Evolutionary conservation across 2,329 filamentous ascomycete genomes (phyloP).

Genomic region (Cytospora piceae): DNA sequence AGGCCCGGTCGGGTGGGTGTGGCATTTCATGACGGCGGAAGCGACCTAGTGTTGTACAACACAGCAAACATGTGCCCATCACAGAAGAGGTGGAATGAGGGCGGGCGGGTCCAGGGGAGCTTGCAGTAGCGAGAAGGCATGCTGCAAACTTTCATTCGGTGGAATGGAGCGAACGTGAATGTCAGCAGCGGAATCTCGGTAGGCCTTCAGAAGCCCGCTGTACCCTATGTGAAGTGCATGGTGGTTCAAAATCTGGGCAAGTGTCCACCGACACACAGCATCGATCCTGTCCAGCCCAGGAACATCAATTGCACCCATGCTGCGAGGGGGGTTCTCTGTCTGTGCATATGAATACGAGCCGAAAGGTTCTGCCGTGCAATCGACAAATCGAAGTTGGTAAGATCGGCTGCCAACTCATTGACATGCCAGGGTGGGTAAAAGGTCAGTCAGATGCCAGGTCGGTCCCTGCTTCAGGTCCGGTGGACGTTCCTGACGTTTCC

Average conservation of each 20-base stretch:
- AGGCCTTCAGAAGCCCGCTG: no score
- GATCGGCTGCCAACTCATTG: neutral
- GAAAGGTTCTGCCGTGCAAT: neutral
- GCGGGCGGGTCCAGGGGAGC: neutral
- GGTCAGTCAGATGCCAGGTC: neutral
- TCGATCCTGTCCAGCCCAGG: neutral
- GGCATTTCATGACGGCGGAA: neutral
- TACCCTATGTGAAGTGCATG: no score
- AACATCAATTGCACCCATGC: neutral
- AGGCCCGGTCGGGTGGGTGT: neutral
- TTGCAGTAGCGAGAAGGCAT: slow-evolving; percentile 1
- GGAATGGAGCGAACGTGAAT: neutral
- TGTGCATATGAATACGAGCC: neutral
- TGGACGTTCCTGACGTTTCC: neutral
- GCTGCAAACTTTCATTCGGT: slow-evolving; percentile 12
- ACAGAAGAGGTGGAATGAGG: slow-evolving; percentile 4
- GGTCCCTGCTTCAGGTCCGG: neutral
- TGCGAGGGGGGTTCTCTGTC: neutral
- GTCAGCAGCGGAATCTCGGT: neutral
- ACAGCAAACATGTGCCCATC: slow-evolving; percentile 24
- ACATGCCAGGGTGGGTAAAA: neutral
- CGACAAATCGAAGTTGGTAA: neutral
- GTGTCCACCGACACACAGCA: neutral
- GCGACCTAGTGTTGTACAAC: slow-evolving; percentile 4
- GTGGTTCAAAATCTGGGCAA: neutral